A percentile compares a stretch with the other conserved stretches of the same genome.
Conservation (phyloP, 164 flowering plant species). For the Umbellularia californica region DNA sequence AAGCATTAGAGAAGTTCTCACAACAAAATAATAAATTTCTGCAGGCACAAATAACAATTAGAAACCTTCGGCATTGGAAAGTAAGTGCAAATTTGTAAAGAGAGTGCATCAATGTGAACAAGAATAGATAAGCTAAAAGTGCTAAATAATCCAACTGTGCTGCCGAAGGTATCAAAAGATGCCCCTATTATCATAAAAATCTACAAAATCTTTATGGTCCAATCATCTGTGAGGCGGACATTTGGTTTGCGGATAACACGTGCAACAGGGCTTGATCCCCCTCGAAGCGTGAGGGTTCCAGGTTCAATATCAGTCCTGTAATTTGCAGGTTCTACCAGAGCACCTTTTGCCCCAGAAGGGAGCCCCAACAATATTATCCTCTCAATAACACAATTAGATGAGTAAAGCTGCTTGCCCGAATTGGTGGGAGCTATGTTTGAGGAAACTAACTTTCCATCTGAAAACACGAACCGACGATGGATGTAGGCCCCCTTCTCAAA, state of each 20-base stretch:
- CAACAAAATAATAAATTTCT: no score
- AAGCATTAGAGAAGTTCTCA: no score
- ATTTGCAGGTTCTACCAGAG: slow-evolving; percentile 63
- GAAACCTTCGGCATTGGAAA: no score
- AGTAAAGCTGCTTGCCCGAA: slow-evolving; percentile 28
- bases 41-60: no score
- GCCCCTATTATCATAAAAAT: not conserved
- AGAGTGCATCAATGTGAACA: no score
- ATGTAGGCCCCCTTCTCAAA: slow-evolving; percentile 75
- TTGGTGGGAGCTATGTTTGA: slow-evolving; percentile 30
- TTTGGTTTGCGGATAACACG: slow-evolving; percentile 74
- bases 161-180: not conserved
- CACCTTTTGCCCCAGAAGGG: slow-evolving; percentile 38
- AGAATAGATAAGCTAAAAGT: no score
- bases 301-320: slow-evolving; percentile 48
- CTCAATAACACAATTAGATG: slow-evolving; percentile 58
- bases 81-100: no score
- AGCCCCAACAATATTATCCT: slow-evolving; percentile 79
- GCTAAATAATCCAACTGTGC: no score
- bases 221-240: slow-evolving; percentile 65
- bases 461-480: slow-evolving; percentile 77
- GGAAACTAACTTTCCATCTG: slow-evolving; percentile 68
- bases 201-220: slow-evolving; percentile 71
- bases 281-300: slow-evolving; percentile 59
- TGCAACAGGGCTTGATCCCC: slow-evolving; percentile 27